These are phyloP conservation scores for Cladobotryum mycophilum DNA, from an alignment of 2,329 filamentous ascomycete genomes.

Conservation along the genomic window DNA sequence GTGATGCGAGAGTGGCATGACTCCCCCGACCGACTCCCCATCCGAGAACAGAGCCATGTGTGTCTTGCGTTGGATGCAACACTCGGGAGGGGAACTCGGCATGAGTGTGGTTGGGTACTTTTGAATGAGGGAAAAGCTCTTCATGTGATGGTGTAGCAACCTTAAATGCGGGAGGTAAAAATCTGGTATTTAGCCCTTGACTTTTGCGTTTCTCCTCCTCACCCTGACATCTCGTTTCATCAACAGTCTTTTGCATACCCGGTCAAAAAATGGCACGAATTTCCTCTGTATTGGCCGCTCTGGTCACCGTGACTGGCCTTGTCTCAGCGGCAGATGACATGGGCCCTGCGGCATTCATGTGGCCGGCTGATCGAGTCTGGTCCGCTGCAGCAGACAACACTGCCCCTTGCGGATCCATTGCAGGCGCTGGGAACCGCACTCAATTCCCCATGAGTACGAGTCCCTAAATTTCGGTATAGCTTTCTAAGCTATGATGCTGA, in stretches of 20 bases:
- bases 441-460: constrained; percentile 42
- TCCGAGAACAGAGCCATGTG: not conserved
- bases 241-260: not conserved
- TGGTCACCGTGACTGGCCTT: not conserved
- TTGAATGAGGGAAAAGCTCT: not conserved
- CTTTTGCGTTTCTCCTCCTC: not conserved
- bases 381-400: constrained; percentile 43
- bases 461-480: too few species aligned
- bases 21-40: not conserved
- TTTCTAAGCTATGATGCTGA: not conserved
- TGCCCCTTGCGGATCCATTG: constrained; percentile 45
- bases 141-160: not conserved
- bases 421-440: constrained; percentile 34
- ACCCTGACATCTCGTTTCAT: not conserved
- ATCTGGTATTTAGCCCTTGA: not conserved
- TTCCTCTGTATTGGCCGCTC: not conserved
- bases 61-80: not conserved
- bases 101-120: not conserved
- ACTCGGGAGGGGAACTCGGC: not conserved
- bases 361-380: constrained; percentile 48
- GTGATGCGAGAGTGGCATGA: not conserved
- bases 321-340: constrained; percentile 4
- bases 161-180: not conserved
- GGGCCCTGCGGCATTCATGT: constrained; percentile 49
- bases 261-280: not conserved